These are phyloP conservation scores for Cryphonectria nitschkei DNA, from an alignment of 2,329 filamentous ascomycete genomes.

Conservation along the genomic window DNA sequence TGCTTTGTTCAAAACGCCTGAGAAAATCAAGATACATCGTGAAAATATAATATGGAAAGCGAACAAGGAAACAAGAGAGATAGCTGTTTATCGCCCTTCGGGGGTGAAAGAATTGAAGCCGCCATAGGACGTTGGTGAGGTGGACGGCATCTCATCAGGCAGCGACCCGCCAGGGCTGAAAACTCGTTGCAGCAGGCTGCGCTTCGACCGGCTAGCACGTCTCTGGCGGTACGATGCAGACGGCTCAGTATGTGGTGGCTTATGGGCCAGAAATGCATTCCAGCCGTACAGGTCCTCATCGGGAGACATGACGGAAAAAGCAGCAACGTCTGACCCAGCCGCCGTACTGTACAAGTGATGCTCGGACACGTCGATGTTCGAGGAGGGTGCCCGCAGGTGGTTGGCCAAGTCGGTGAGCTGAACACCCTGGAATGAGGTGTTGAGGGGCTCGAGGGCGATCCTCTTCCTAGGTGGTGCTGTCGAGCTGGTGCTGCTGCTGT, in stretches of 20 bases:
- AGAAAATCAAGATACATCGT: background rate
- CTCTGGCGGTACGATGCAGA: conserved; percentile 15
- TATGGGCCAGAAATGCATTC: conserved; percentile 34
- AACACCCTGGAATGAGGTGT: conserved; percentile 27
- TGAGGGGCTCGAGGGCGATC: conserved; percentile 9
- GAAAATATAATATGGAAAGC: background rate
- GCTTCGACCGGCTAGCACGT: conserved; percentile 26
- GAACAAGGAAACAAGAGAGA: background rate
- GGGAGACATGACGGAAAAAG: conserved; percentile 24
- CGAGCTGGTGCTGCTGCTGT: conserved; percentile 19
- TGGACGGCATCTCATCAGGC: conserved; percentile 16
- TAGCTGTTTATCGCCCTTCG: background rate
- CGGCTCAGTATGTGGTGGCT: conserved; percentile 20
- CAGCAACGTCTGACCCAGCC: conserved; percentile 25
- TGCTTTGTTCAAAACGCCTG: conserved; percentile 21
- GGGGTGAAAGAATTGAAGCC: conserved; percentile 13
- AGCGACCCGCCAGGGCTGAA: conserved; percentile 23
- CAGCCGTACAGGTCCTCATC: conserved; percentile 37
- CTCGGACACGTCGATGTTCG: conserved; percentile 24
- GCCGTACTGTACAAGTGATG: conserved; percentile 26
- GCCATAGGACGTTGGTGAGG: conserved; percentile 10
- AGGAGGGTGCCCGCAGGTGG: conserved; percentile 29
- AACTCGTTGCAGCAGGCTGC: conserved; percentile 28
- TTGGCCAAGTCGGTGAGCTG: conserved; percentile 40
- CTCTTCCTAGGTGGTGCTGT: conserved; percentile 14